These are phyloP conservation scores for Nigrospora sphaerica DNA, from an alignment of 2,329 filamentous ascomycete genomes.

Conservation along the genomic window DNA sequence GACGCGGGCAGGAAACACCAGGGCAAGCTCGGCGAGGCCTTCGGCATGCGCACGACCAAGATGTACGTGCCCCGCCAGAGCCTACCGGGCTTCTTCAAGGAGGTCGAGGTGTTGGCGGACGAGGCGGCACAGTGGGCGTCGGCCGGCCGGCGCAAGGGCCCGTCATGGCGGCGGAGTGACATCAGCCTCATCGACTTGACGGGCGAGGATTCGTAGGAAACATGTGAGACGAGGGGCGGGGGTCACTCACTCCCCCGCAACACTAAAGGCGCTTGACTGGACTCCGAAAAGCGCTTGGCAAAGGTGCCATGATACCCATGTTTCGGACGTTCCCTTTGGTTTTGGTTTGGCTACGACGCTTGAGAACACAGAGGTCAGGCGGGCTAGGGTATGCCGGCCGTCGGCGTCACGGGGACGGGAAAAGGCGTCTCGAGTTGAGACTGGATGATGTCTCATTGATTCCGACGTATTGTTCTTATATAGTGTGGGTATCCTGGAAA, in stretches of 20 bases:
- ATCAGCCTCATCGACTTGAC: constrained; percentile 22
- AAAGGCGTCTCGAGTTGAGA: too few species aligned
- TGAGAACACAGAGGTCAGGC: too few species aligned
- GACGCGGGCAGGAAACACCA: constrained; percentile 5
- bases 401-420: too few species aligned
- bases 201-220: constrained; percentile 12
- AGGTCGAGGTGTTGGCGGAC: constrained; percentile 20
- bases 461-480: constrained; percentile 1
- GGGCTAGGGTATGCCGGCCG: too few species aligned
- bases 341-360: too few species aligned
- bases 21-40: constrained; percentile 8
- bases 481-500: constrained; percentile 4
- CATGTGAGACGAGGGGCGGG: too few species aligned
- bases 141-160: constrained; percentile 2
- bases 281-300: too few species aligned
- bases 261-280: too few species aligned
- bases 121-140: constrained; percentile 14
- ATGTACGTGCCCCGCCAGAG: constrained; percentile 29
- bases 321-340: too few species aligned
- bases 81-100: constrained; percentile 30
- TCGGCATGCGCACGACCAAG: constrained; percentile 24
- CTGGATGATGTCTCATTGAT: too few species aligned
- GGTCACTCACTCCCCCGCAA: too few species aligned
- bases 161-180: constrained; percentile 20
- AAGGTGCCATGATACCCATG: too few species aligned